Evolutionary conservation across 768 basidiomycete species (phyloP).

Genomic region (Lactarius sp.): DNA sequence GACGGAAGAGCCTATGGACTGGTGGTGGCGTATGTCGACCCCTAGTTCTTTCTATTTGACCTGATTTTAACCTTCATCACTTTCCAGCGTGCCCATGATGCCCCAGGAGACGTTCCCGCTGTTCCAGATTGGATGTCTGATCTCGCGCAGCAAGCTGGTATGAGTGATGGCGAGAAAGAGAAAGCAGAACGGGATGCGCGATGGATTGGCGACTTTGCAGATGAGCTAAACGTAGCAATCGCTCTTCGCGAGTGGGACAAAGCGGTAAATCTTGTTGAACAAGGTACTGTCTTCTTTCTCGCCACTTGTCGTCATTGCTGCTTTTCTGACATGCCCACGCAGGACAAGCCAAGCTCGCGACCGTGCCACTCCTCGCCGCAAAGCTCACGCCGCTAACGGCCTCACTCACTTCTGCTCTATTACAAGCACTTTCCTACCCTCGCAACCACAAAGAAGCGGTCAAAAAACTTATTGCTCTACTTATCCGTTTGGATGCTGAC

Average conservation of each 20-base stretch:
- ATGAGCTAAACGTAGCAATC: slow-evolving; percentile 87
- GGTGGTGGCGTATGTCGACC: slow-evolving; percentile 39
- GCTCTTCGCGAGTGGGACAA: slow-evolving; percentile 85
- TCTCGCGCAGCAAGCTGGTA: slow-evolving; percentile 52
- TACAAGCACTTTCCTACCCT: slow-evolving; percentile 68
- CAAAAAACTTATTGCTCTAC: slow-evolving; percentile 63
- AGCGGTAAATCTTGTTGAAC: slow-evolving; percentile 78
- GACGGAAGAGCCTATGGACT: slow-evolving; percentile 72
- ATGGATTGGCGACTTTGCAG: slow-evolving; percentile 90
- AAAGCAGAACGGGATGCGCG: slow-evolving; percentile 75
- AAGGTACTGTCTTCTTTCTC: slow-evolving; percentile 44
- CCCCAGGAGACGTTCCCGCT: slow-evolving; percentile 44
- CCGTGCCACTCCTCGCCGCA: slow-evolving; percentile 46
- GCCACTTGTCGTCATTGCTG: background rate
- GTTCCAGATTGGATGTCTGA: slow-evolving; percentile 77
- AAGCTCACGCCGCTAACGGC: slow-evolving; percentile 65
- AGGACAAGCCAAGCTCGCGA: slow-evolving; percentile 61
- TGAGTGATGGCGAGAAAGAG: slow-evolving; percentile 56
- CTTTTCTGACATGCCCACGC: background rate
- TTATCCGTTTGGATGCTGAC: slow-evolving; percentile 70
- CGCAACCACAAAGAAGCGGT: slow-evolving; percentile 74
- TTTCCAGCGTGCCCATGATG: slow-evolving; percentile 33
- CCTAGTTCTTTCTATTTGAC: background rate
- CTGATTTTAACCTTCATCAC: background rate
- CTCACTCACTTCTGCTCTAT: slow-evolving; percentile 62